Base-by-base conservation (phyloP, 1,139 yeast genomes). In the Yamadazyma taylorii region DNA sequence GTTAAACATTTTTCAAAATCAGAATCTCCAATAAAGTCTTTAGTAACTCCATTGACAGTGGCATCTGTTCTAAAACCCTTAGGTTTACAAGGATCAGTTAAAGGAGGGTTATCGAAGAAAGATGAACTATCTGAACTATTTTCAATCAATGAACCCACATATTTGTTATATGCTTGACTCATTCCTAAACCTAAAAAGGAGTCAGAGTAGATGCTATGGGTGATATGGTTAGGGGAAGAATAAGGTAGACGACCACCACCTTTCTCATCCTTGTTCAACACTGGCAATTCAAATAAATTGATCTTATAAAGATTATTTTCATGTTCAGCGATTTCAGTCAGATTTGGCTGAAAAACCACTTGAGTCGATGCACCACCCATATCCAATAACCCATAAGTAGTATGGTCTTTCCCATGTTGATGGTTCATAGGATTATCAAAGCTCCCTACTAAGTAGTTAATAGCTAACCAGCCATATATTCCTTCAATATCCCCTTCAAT, bases 311-410 rank as follows among this genome's bases (percentile, higher is more conserved):
- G 58, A 35, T 75, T 77, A 38, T 79, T 78, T 36, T 66, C 56
- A 48, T 81, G 84, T 39, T 76, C 78, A 5, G 58, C 62, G 11
- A 68, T 63, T 45, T 81, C 86, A 0, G 82, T 67, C 14, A 61
- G 41, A 49, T 78, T 76, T 0, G 95, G 94, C 47, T 79, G 85
- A 55, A 85, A 86, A 1, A 88, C 86, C 25, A 87, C 78, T 54
- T 87, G 95, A 0, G 95, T 82, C 2, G 92, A 83, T 0, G 94
- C 94, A 0, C 95, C 95, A 3, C 95, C 95, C 89, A 87, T 82
- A 47, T 86, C 95, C 42, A 87, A 58, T 25, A 86, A 68, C 2
- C 95, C 95, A 50, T 78, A 84, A 0, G 94, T 79, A 17, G 74
- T 63, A 43, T 77, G 81, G 38, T 67, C 65, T 37, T 72, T 69